phyloP scores from a whole-genome alignment of 495 filamentous ascomycete genomes.

The Eremomyces bilateralis region DNA sequence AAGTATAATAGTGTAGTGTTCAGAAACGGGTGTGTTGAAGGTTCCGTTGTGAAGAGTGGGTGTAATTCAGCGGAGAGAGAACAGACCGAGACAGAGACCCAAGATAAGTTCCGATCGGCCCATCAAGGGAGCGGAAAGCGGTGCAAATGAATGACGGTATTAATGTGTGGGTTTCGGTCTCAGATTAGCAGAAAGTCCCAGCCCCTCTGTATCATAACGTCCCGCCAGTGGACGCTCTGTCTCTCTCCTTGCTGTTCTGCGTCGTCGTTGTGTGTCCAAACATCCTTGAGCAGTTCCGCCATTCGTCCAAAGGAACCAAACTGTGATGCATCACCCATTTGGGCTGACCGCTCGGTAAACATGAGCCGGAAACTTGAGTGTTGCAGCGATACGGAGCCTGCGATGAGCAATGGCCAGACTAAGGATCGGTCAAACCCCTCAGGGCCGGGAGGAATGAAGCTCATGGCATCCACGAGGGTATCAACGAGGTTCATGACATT shows the following conservation, averaged over 20 bases:
- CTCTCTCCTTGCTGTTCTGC: constrained; percentile 23
- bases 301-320: constrained; percentile 78
- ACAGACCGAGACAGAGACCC: too few species aligned
- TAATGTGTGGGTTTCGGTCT: too few species aligned
- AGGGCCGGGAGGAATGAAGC: constrained; percentile 59
- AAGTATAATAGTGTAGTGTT: too few species aligned
- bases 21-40: too few species aligned
- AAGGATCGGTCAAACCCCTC: constrained; percentile 76
- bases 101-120: too few species aligned
- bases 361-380: constrained; percentile 51
- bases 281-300: constrained; percentile 52
- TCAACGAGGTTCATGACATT: constrained; percentile 53
- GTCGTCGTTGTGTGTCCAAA: constrained; percentile 57
- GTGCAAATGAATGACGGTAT: too few species aligned
- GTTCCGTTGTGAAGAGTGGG: too few species aligned
- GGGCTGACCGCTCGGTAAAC: constrained; percentile 45
- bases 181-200: constrained; percentile 91
- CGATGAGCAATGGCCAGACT: constrained; percentile 79
- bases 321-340: constrained; percentile 51
- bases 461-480: constrained; percentile 45
- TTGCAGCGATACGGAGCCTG: constrained; percentile 49
- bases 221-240: constrained; percentile 73
- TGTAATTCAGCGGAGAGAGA: too few species aligned
- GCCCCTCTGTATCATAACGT: constrained; percentile 75
- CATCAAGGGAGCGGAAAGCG: too few species aligned